Evolutionary conservation across 805 yeast species (phyloP).

Genomic region (Sporopachydermia lactativora): DNA sequence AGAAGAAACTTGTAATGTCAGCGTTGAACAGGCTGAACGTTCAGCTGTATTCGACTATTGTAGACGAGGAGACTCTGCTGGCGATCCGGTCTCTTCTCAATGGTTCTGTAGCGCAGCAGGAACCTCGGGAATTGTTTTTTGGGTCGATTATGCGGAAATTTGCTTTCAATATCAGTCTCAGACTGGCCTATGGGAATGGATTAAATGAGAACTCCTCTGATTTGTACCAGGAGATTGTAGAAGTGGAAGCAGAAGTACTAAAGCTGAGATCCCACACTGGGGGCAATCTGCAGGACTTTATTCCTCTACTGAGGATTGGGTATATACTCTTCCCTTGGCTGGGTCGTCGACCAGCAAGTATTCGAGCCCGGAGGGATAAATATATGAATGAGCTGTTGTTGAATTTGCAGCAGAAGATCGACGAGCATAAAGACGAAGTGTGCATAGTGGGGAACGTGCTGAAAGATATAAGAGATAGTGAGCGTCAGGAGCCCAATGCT

Average conservation of each 20-base stretch:
- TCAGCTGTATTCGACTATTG: neutral
- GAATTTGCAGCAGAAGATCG: conserved; percentile 17
- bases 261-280: conserved; percentile 38
- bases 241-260: conserved; percentile 42
- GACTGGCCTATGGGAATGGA: conserved; percentile 38
- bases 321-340: conserved; percentile 13
- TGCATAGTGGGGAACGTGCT: neutral
- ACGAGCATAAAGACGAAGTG: conserved; percentile 14
- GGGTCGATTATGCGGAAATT: conserved; percentile 14
- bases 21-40: conserved; percentile 30
- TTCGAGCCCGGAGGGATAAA: conserved; percentile 29
- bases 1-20: conserved; percentile 59
- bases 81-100: neutral
- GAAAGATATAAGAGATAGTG: too few relatives aligned
- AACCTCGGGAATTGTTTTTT: neutral
- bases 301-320: conserved; percentile 29
- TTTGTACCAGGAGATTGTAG: conserved; percentile 36
- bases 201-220: conserved; percentile 20
- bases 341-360: conserved; percentile 17
- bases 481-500: too few relatives aligned
- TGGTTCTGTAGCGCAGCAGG: neutral
- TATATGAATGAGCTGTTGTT: conserved; percentile 30
- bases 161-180: conserved; percentile 35
- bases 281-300: conserved; percentile 38
- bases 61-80: neutral